Evolutionary conservation across 495 filamentous ascomycete species (phyloP).

Genomic region (Copromyces sp.): DNA sequence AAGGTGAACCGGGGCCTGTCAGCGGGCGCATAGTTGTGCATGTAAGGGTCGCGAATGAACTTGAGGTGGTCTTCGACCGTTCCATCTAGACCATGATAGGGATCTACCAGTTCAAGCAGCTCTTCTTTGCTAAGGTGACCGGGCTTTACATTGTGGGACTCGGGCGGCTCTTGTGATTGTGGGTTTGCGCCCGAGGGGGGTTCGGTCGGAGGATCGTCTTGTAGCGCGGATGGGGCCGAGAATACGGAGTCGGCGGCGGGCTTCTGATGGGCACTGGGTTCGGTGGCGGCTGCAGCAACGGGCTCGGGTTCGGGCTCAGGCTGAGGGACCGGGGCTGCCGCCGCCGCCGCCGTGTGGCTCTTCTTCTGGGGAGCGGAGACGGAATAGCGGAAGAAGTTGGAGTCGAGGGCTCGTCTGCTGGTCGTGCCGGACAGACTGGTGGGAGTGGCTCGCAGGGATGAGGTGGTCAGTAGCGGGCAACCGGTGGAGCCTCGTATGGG

Average conservation of each 20-base stretch:
- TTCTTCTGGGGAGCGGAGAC: constrained; percentile 2
- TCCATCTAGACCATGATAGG: constrained; percentile 31
- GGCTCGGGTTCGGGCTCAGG: not conserved
- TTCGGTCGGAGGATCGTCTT: not conserved
- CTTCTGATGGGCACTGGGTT: not conserved
- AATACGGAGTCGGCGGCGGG: not conserved
- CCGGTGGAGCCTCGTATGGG: not conserved
- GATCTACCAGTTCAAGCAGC: constrained; percentile 39
- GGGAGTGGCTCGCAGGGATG: constrained; percentile 2
- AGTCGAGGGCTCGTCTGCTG: constrained; percentile 1
- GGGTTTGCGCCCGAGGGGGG: not conserved
- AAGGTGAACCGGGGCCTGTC: constrained; percentile 33
- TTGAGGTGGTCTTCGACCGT: constrained; percentile 37
- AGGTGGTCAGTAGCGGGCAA: constrained; percentile 5
- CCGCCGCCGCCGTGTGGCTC: constrained; percentile 12
- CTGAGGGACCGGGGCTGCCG: not conserved
- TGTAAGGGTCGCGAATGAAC: constrained; percentile 35
- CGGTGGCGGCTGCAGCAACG: not conserved
- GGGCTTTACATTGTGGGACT: not conserved
- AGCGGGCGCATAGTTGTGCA: constrained; percentile 34
- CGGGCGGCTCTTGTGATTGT: not conserved
- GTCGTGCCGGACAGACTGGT: not conserved
- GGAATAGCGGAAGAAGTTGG: constrained; percentile 11
- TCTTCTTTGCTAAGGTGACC: constrained; percentile 23
- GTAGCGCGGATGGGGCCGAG: not conserved